These are phyloP conservation scores for Colletotrichum neosansevieriae DNA, from an alignment of 2,329 filamentous ascomycete species.

Conservation along the genomic window DNA sequence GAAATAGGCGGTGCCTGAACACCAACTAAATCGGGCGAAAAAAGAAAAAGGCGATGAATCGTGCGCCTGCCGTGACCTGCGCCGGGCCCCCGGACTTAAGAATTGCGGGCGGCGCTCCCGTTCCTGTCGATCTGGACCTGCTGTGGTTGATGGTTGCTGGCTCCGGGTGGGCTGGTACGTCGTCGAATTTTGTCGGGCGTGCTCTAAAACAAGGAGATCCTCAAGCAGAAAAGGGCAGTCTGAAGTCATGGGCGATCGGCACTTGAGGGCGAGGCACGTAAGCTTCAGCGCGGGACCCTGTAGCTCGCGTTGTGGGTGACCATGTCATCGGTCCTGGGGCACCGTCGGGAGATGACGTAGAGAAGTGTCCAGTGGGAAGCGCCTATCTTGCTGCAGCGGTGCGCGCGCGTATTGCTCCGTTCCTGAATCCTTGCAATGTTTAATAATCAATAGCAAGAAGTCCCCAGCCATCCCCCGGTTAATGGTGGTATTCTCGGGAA, in stretches of 20 bases:
- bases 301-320: constrained; percentile 34
- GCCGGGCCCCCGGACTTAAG: constrained; percentile 34
- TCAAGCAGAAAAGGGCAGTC: constrained; percentile 4
- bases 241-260: constrained; percentile 32
- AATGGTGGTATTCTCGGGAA: constrained; percentile 2
- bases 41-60: constrained; percentile 12
- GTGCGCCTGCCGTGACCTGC: too few species aligned
- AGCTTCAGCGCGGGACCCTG: background rate
- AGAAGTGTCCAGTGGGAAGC: background rate
- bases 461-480: background rate
- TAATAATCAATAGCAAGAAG: background rate
- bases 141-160: constrained; percentile 18
- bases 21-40: constrained; percentile 9
- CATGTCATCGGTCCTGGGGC: constrained; percentile 35
- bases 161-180: constrained; percentile 28
- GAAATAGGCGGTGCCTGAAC: constrained; percentile 21
- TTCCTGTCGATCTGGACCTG: too few species aligned
- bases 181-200: constrained; percentile 12
- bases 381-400: constrained; percentile 1
- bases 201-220: background rate
- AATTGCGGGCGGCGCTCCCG: constrained; percentile 20
- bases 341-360: constrained; percentile 31
- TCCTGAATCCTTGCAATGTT: background rate
- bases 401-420: background rate
- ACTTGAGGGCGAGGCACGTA: constrained; percentile 26